Conservation (phyloP, 108 stramenopile species). For the Nitzschia putrida region DNA sequence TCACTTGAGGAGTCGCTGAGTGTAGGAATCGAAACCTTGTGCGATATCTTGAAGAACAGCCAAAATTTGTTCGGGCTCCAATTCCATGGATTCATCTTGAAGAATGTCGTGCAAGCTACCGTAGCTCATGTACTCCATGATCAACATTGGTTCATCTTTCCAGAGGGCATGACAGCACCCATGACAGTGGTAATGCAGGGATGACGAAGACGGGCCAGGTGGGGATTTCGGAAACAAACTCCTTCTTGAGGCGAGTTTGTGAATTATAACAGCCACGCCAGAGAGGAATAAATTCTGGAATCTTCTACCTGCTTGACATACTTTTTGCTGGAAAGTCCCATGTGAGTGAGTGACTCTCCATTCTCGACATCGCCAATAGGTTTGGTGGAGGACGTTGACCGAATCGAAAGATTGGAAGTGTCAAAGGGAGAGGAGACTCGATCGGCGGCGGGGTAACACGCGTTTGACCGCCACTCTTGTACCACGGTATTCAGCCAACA, state of each 20-base stretch:
- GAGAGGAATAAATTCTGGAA: not conserved
- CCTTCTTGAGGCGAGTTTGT: conserved; percentile 18
- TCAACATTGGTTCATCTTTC: conserved; percentile 50
- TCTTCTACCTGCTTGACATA: not conserved
- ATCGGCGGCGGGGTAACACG: conserved; percentile 33
- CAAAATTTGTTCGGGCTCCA: conserved; percentile 52
- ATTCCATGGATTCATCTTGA: conserved; percentile 53
- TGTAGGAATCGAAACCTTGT: conserved; percentile 65
- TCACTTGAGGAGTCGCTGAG: conserved; percentile 54
- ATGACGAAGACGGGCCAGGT: conserved; percentile 58
- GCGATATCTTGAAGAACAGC: conserved; percentile 60
- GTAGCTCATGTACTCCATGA: conserved; percentile 55
- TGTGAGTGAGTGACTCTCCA: not conserved
- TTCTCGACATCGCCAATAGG: conserved; percentile 2
- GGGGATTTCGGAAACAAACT: conserved; percentile 38
- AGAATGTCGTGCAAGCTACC: conserved; percentile 64
- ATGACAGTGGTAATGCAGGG: conserved; percentile 71
- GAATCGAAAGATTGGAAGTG: not conserved
- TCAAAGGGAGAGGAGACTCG: conserved; percentile 3
- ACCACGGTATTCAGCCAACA: conserved; percentile 52
- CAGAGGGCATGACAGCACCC: conserved; percentile 48
- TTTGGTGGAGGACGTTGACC: too few relatives aligned
- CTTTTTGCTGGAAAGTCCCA: too few relatives aligned
- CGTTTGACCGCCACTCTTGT: conserved; percentile 55
- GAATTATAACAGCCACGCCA: not conserved